These are phyloP conservation scores for Colletotrichum costaricense DNA, from an alignment of 2,329 filamentous ascomycete genomes.

Conservation along the genomic window DNA sequence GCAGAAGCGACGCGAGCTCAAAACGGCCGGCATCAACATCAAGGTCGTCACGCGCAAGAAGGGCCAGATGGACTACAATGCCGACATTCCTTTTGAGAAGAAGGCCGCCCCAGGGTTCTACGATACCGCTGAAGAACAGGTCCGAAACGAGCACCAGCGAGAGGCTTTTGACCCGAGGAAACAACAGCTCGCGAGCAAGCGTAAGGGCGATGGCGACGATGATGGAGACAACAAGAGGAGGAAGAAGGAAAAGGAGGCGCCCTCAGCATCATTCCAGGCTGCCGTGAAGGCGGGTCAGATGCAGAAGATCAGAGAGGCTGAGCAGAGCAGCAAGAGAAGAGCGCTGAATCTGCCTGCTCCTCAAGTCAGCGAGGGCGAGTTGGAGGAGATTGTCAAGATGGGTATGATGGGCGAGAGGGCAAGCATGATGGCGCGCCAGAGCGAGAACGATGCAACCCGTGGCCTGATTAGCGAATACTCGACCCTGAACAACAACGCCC, in stretches of 20 bases:
- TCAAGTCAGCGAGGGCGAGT: constrained; percentile 90
- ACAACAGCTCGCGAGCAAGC: constrained; percentile 89
- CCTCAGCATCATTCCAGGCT: constrained; percentile 84
- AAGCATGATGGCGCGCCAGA: constrained; percentile 77
- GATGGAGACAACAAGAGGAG: constrained; percentile 85
- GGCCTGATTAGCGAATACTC: constrained; percentile 91
- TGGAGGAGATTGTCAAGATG: constrained; percentile 99
- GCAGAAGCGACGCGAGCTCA: constrained; percentile 95
- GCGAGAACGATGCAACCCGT: constrained; percentile 86
- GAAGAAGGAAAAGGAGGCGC: constrained; percentile 83
- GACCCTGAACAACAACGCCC: constrained; percentile 81
- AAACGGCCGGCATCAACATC: constrained; percentile 98
- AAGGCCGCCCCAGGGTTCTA: constrained; percentile 90
- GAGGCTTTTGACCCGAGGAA: constrained; percentile 92
- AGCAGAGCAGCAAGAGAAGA: constrained; percentile 94
- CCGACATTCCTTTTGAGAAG: constrained; percentile 98
- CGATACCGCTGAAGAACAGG: constrained; percentile 87
- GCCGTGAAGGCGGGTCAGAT: constrained; percentile 93
- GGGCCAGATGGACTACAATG: constrained; percentile 99
- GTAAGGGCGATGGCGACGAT: constrained; percentile 91
- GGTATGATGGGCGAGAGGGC: constrained; percentile 92
- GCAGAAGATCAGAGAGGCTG: constrained; percentile 94
- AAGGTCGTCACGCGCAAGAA: constrained; percentile 92
- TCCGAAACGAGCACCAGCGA: constrained; percentile 84
- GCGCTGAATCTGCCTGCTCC: constrained; percentile 86